phyloP scores from a whole-genome alignment of 2,329 filamentous ascomycete species.

The Aureobasidium melanogenum region DNA sequence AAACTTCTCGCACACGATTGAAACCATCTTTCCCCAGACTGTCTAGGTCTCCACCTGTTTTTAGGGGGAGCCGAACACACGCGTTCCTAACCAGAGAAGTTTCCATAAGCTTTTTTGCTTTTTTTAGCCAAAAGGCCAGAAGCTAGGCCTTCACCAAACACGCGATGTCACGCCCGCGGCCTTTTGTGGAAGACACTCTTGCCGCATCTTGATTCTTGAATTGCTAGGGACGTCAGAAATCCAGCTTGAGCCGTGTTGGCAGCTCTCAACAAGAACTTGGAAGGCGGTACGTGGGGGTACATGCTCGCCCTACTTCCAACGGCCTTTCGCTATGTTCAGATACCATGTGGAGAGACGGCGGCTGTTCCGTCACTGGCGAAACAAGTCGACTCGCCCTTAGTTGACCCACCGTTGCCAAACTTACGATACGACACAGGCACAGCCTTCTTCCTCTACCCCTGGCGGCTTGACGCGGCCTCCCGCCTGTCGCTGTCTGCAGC shows the following conservation, averaged over 20 bases:
- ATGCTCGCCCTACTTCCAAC: conserved; percentile 4
- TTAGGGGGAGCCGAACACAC: neutral
- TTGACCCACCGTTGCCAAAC: conserved; percentile 8
- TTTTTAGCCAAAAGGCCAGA: neutral
- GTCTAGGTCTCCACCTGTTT: neutral
- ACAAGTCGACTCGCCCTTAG: neutral
- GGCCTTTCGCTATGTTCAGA: neutral
- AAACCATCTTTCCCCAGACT: conserved; percentile 7
- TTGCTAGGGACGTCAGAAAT: neutral
- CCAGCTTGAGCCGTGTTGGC: neutral
- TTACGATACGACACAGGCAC: neutral
- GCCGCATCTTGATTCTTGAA: neutral
- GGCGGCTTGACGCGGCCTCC: neutral
- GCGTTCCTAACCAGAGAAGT: neutral
- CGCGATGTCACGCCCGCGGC: neutral
- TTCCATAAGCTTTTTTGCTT: neutral
- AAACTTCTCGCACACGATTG: neutral
- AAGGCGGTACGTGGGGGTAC: neutral
- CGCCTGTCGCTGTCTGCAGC: neutral
- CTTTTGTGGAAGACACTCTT: neutral
- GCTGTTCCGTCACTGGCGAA: neutral
- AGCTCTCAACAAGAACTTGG: neutral
- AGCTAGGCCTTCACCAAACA: neutral
- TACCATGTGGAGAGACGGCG: neutral
- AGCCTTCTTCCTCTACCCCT: conserved; percentile 7